These are phyloP conservation scores for Podaxis sp. DNA, from an alignment of 768 basidiomycete species.

Conservation along the genomic window DNA sequence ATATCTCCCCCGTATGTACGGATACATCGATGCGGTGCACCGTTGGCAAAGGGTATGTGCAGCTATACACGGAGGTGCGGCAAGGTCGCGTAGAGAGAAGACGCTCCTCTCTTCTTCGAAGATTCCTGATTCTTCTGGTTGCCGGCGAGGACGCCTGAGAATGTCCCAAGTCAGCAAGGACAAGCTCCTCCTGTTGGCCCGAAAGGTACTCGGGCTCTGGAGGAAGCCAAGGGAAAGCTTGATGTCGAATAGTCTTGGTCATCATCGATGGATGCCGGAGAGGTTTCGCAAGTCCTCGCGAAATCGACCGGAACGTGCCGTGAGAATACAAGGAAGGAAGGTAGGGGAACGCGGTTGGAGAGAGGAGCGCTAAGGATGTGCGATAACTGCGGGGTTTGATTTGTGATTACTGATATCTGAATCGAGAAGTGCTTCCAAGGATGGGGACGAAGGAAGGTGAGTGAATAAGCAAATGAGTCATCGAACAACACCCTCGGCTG, in stretches of 20 bases:
- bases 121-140: background rate
- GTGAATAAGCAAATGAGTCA: background rate
- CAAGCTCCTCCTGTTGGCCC: background rate
- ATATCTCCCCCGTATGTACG: background rate
- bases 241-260: background rate
- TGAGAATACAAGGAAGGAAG: constrained; percentile 1
- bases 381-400: constrained; percentile 4
- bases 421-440: background rate
- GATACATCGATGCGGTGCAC: background rate
- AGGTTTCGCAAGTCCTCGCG: background rate
- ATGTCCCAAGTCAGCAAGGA: background rate
- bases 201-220: background rate
- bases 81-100: background rate
- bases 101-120: background rate
- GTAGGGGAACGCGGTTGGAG: background rate
- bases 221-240: background rate
- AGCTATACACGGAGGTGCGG: background rate
- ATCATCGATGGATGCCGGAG: constrained; percentile 7
- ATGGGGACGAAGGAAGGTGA: background rate
- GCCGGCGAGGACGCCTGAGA: background rate
- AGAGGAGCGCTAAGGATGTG: background rate
- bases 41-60: background rate
- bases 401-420: background rate
- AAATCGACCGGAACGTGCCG: constrained; percentile 6
- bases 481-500: background rate